A percentile compares a stretch with the other conserved stretches of the same genome.
Evolutionary conservation across 2,329 filamentous ascomycete genomes (phyloP).

Genomic region (Cladophialophora chaetospira): DNA sequence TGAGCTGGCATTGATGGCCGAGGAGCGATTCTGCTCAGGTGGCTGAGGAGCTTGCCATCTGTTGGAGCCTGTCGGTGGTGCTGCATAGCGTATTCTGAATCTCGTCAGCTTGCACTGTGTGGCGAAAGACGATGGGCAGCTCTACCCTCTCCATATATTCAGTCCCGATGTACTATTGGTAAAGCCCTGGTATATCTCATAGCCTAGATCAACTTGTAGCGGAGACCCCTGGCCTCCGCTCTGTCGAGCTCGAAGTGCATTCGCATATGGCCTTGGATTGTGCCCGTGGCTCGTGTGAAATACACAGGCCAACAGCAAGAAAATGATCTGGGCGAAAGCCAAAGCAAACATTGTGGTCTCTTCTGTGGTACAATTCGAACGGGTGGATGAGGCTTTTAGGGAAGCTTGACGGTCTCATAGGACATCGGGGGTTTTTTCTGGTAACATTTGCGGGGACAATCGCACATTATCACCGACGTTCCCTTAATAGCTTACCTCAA

Average conservation of each 20-base stretch:
- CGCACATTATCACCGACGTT: neutral
- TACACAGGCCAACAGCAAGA: neutral
- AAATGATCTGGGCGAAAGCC: neutral
- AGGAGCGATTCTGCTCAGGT: conserved; percentile 34
- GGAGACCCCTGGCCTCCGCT: conserved; percentile 9
- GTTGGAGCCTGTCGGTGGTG: conserved; percentile 38
- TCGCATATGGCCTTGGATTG: conserved; percentile 14
- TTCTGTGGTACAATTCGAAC: neutral
- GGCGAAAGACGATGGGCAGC: conserved; percentile 13
- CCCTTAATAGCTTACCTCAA: neutral
- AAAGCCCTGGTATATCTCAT: conserved; percentile 49
- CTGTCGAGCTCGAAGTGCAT: conserved; percentile 17
- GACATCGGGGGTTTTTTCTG: neutral
- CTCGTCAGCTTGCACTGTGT: conserved; percentile 13
- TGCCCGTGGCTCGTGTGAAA: neutral
- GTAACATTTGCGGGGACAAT: neutral
- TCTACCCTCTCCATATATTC: conserved; percentile 52
- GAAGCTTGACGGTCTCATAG: neutral
- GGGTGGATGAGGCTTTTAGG: neutral
- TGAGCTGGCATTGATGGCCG: conserved; percentile 33
- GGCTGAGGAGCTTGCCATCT: conserved; percentile 40
- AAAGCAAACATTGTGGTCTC: neutral
- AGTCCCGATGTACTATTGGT: conserved; percentile 43
- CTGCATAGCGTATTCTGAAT: conserved; percentile 41
- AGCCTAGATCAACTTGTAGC: conserved; percentile 48